Base-by-base conservation (phyloP, 352 stramenopile genomes). In the Phytophthora palmivora region DNA sequence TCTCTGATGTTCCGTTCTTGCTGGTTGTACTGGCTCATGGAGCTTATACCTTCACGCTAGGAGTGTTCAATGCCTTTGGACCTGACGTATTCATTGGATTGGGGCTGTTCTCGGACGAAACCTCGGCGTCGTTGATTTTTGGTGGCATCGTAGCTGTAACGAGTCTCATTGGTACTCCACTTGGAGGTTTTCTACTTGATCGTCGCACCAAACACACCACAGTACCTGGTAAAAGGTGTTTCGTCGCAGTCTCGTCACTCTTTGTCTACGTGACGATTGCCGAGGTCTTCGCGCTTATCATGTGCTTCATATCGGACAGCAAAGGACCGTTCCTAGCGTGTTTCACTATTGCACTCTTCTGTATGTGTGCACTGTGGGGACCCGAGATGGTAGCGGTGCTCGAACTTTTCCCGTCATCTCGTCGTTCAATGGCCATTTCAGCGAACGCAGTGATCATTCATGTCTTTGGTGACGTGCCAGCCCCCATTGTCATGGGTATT, bases 381-480 rank as follows among this genome's bases (percentile, higher is more conserved):
- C 76, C 72, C 16, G 81, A 88, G 32, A 93, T 87, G 54, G 73
- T 96, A 22, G 72, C 72, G 16, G 70, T 94, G 26, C 85, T 98
- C 65, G 67, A 94, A 33, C 63, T 84, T 4, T 94, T 97, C 39
- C 82, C 89, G 24, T 72, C 67, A 21, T 78, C 72, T 6, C 76
- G 87, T 45, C 74, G 88, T 12, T 79, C 89, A 0, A 86, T 98
- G 64, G 86, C 84, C 21, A 78, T 95, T 51, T 92, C 82, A 6
- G 73, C 96, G 6, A 91, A 89, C 61, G 90, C 79, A 47, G 60
- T 98, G 8, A 74, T 91, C 22, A 87, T 95, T 19, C 92, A 97
- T 69, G 61, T 91, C 15, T 77, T 98, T 21, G 93, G 93, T 4
- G 93, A 98, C 73, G 91, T 98, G 8, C 92, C 93, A 3, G 76